phyloP scores from a whole-genome alignment of 129 eudicot species.

The Sambucus nigra region DNA sequence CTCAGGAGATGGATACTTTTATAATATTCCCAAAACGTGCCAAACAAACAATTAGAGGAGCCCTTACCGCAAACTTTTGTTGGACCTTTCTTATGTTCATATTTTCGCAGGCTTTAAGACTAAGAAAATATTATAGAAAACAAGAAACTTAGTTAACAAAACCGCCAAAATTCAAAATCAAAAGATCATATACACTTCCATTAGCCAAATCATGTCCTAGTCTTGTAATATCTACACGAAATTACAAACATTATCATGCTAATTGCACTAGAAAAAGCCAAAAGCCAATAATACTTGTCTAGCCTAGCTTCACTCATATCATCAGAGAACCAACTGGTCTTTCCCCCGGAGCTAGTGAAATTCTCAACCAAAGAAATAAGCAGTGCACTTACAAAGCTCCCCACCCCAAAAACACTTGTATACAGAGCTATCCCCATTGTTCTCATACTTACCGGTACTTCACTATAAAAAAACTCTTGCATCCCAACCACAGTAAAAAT shows the following conservation, averaged over 20 bases:
- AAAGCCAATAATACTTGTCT: slow-evolving; percentile 86
- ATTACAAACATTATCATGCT: slow-evolving; percentile 52
- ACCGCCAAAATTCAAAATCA: not conserved
- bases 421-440: slow-evolving; percentile 93
- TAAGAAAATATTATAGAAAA: not conserved
- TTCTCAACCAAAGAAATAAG: slow-evolving; percentile 59
- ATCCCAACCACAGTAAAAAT: slow-evolving; percentile 94
- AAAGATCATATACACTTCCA: slow-evolving; percentile 1
- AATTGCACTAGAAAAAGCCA: slow-evolving; percentile 55
- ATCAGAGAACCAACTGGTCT: slow-evolving; percentile 74
- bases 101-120: not conserved
- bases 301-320: slow-evolving; percentile 79
- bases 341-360: slow-evolving; percentile 28
- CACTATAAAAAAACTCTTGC: slow-evolving; percentile 92
- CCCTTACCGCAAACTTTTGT: too few relatives aligned
- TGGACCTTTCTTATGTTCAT: too few relatives aligned
- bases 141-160: not conserved
- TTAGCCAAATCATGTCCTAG: slow-evolving; percentile 15
- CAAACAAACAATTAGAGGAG: too few relatives aligned
- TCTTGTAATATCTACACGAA: slow-evolving; percentile 40
- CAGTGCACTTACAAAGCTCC: slow-evolving; percentile 73
- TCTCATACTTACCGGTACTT: slow-evolving; percentile 73
- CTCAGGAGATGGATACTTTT: too few relatives aligned
- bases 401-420: slow-evolving; percentile 90
- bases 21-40: too few relatives aligned